Evolutionary conservation across 257 asterid species (phyloP).

Genomic region (Capsicum baccatum): DNA sequence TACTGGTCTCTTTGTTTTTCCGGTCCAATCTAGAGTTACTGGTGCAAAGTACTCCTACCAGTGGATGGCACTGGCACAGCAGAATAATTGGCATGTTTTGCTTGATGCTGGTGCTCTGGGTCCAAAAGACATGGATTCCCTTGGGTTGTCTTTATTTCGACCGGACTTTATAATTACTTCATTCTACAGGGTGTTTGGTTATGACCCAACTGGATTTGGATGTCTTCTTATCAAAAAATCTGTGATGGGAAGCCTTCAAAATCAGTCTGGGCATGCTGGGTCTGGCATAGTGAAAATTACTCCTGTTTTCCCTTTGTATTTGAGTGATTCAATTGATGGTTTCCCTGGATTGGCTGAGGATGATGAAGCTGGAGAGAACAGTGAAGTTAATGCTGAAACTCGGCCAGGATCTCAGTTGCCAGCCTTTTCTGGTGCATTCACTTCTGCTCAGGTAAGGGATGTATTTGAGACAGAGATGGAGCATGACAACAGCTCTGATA

Average conservation of each 20-base stretch:
- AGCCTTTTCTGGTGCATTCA: constrained; percentile 98
- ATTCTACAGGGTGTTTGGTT: constrained; percentile 92
- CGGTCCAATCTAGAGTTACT: constrained; percentile 95
- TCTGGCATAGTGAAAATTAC: constrained; percentile 94
- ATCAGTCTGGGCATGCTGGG: constrained; percentile 91
- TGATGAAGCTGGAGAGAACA: constrained; percentile 62
- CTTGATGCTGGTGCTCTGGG: constrained; percentile 99
- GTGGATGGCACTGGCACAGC: constrained; percentile 99
- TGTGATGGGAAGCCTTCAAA: constrained; percentile 91
- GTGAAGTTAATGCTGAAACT: constrained; percentile 59
- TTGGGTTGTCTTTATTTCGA: constrained; percentile 89
- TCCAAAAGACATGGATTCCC: constrained; percentile 99
- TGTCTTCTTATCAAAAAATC: constrained; percentile 96
- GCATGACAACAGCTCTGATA: constrained; percentile 83
- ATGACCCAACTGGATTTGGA: constrained; percentile 98
- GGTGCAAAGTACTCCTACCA: constrained; percentile 98
- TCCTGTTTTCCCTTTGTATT: constrained; percentile 82
- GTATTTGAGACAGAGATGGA: constrained; percentile 94
- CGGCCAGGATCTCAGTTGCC: constrained; percentile 80
- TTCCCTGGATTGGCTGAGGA: constrained; percentile 81
- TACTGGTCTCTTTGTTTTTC: constrained; percentile 91
- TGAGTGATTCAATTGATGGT: constrained; percentile 93
- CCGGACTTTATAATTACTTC: constrained; percentile 98
- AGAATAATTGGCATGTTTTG: constrained; percentile 98
- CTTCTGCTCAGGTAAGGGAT: constrained; percentile 96